These are phyloP conservation scores for Picea sitchensis DNA, from an alignment of 75 land plant species.

Conservation along the genomic window DNA sequence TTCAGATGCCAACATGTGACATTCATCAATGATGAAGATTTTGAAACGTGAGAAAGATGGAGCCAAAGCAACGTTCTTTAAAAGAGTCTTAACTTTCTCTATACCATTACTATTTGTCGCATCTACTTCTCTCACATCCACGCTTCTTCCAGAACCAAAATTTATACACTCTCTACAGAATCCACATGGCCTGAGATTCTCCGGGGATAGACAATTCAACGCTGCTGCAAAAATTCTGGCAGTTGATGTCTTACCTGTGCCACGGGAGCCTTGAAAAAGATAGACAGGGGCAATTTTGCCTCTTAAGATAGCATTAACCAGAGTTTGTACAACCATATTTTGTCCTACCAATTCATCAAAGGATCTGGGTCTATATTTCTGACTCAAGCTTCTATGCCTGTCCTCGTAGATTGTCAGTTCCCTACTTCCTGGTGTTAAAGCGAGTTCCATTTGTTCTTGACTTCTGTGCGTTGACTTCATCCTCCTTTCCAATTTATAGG, in stretches of 20 bases:
- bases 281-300: constrained; percentile 72
- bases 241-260: constrained; percentile 80
- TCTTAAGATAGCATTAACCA: constrained; percentile 47
- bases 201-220: constrained; percentile 58
- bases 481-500: constrained; percentile 50
- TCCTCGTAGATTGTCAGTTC: constrained; percentile 15
- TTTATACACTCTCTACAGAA: constrained; percentile 65
- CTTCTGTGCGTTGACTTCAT: constrained; percentile 58
- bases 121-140: constrained; percentile 65
- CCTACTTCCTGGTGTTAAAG: not conserved
- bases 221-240: constrained; percentile 68
- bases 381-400: constrained; percentile 52
- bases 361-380: constrained; percentile 67
- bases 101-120: constrained; percentile 37
- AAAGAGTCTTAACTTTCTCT: constrained; percentile 48
- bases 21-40: constrained; percentile 81
- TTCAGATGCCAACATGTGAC: constrained; percentile 55
- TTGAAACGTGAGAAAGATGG: constrained; percentile 39
- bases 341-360: constrained; percentile 82
- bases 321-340: constrained; percentile 60
- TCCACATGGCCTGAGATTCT: constrained; percentile 64
- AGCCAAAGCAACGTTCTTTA: constrained; percentile 24
- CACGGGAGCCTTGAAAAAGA: constrained; percentile 89
- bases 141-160: constrained; percentile 39
- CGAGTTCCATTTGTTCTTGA: constrained; percentile 28